Base-by-base conservation (phyloP, 2,329 filamentous ascomycete genomes). In the Talaromyces sp. region DNA sequence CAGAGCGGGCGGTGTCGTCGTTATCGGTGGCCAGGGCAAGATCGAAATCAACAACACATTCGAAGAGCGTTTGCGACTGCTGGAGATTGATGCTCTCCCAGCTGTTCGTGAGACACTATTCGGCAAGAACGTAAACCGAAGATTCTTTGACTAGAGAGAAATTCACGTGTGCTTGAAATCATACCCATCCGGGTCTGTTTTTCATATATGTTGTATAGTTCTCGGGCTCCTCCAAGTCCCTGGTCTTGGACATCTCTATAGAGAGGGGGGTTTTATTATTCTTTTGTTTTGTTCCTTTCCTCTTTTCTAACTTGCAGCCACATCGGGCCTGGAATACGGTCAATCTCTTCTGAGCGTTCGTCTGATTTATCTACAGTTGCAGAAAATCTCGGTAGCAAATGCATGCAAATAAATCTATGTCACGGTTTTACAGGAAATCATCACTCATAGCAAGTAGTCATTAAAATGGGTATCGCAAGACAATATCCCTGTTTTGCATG, bases 21-120 rank as follows among this genome's bases (percentile, higher is more conserved):
- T 99, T 61, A 77, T 96, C 50, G 91, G 92, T 60, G 87, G 89
- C 63, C 82, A 82, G 61, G 94, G 94, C 72, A 97, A 93, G 82
- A 97, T 99, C 72, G 91, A 96, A 68, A 93, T 99, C 75, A 92
- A 97, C 84, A 97, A 99, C 81, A 97, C 94, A 50, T 89, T 97
- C 64, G 94, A 97, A 72, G 89, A 96, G 71, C 87, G 94, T 62
- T 81, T 99, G 75, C 84, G 83, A 68, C 81, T 97, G 56, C 85
- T 97, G 61, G 88, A 96, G 77, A 86, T 87, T 52, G 89, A 89
- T 63, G 89, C 90, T 47, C 84, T 97, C 53, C 94, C 94, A 13
- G 86, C 86, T 40, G 87, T 99, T 67, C 85, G 94, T 69, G 84
- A 89, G 73, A 88, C 88, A 14, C 82, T 99, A 54, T 99, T 99